These are phyloP conservation scores for Przewalskia tangutica DNA, from an alignment of 257 asterid genomes.

Conservation along the genomic window DNA sequence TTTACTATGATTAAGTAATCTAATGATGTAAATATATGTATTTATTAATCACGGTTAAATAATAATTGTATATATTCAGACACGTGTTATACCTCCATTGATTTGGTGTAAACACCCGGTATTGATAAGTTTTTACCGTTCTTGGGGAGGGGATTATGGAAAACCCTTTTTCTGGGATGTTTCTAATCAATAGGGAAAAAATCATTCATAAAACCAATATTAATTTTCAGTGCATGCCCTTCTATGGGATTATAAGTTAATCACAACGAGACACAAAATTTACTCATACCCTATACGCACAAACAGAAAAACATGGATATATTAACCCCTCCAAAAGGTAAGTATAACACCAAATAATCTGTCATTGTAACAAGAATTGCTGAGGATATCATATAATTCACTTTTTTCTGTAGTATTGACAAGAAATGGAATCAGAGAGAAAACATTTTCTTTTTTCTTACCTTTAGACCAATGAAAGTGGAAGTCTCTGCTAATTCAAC, in stretches of 20 bases:
- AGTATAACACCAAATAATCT: not conserved
- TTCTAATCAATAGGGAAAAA: not conserved
- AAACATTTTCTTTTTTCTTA: not conserved
- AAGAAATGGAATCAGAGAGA: not conserved
- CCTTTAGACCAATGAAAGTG: slow-evolving; percentile 26
- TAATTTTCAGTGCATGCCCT: not conserved
- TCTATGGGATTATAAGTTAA: too few species aligned
- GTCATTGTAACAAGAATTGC: not conserved
- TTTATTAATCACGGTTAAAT: too few species aligned
- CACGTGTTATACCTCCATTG: too few species aligned
- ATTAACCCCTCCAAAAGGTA: not conserved
- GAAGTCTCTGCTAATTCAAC: slow-evolving; percentile 18
- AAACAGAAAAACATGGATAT: not conserved
- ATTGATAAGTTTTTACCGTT: too few species aligned
- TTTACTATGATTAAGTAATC: too few species aligned
- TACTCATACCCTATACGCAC: not conserved
- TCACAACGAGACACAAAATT: not conserved
- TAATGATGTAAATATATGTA: too few species aligned
- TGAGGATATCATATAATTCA: not conserved
- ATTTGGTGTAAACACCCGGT: too few species aligned
- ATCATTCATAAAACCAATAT: not conserved
- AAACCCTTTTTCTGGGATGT: not conserved
- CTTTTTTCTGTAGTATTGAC: not conserved
- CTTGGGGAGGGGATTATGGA: not conserved
- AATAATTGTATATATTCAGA: too few species aligned